Evolutionary conservation across 345 rosid genomes (phyloP), one percentile per base, ranked within the genome.

Genomic region (Salix caprea): DNA sequence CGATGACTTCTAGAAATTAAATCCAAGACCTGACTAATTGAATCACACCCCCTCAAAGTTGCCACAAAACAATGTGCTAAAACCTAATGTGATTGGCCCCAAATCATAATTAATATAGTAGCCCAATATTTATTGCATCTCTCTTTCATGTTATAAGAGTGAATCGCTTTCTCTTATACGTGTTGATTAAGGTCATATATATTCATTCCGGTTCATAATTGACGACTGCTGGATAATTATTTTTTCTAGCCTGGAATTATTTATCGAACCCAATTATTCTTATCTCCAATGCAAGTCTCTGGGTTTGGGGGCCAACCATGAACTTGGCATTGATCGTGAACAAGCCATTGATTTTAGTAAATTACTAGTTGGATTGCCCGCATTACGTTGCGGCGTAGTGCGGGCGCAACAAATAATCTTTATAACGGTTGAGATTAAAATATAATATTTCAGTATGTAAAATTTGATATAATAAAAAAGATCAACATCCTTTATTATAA

Each of bases 71-170:
- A 54, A 44, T 26, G 66, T 4, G 0, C 34, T 32, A 32, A 32
- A 32, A 5, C 37, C 37, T 34, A 34, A 34, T 34, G 6, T 79
- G 70, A 78, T 83, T 76, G 85, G 74, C 74, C 54, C 30, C 36
- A 71, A 18, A 71, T 71, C 74, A 18, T 30, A 71, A 50, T 71
- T 62, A 66, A 32, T 32, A 0, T 0, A 48, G 34, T 6, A 70
- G 23, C 39, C 28, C 60, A 24, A 28, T 70, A 44, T 13, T 11
- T 11, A 44, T n/a, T n/a, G 0, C 50, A 44, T 44, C 50, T 44
- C 16, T 44, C 16, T 16, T 13, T 28, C 24, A 68, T 37, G 26
- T 13, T 24, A 40, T 69, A 46, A 42, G 12, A 24, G 21, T 2
- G 46, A 46, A 70, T 44, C 36, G 37, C 40, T 50, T 71, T 70